phyloP scores from a whole-genome alignment of 805 yeast genomes.

The Schwanniomyces polymorphus region DNA sequence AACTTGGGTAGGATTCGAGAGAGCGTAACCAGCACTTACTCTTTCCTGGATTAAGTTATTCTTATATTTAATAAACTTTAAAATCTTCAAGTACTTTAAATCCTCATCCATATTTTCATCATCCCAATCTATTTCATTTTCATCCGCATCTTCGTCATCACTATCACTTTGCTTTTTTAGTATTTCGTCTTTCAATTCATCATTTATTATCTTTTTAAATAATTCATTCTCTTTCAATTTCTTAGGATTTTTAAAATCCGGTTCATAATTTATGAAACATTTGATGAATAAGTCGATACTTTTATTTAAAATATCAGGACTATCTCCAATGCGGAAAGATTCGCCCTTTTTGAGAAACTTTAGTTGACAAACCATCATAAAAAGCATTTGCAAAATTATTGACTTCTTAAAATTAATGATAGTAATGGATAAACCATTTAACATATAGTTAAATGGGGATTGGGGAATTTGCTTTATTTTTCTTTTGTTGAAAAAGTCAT shows the following conservation, averaged over 20 bases:
- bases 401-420: conserved; percentile 44
- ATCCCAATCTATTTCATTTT: conserved; percentile 46
- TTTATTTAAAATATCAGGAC: conserved; percentile 18
- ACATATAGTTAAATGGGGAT: conserved; percentile 41
- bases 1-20: conserved; percentile 3
- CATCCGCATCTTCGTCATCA: conserved; percentile 24
- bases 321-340: conserved; percentile 12
- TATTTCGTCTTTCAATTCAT: conserved; percentile 38
- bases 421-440: conserved; percentile 44
- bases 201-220: conserved; percentile 37
- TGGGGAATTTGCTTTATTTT: conserved; percentile 28
- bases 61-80: conserved; percentile 43
- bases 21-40: neutral
- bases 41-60: conserved; percentile 12
- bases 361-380: conserved; percentile 39
- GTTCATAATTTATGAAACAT: conserved; percentile 39
- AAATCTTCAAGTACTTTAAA: conserved; percentile 40
- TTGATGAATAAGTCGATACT: conserved; percentile 34
- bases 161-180: conserved; percentile 33
- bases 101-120: conserved; percentile 49
- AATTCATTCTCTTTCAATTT: conserved; percentile 34
- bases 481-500: conserved; percentile 9
- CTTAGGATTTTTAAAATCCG: conserved; percentile 17
- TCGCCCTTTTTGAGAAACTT: conserved; percentile 31
- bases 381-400: conserved; percentile 42